phyloP scores from a whole-genome alignment of 2,329 filamentous ascomycete genomes.

The Diaporthe helianthi region DNA sequence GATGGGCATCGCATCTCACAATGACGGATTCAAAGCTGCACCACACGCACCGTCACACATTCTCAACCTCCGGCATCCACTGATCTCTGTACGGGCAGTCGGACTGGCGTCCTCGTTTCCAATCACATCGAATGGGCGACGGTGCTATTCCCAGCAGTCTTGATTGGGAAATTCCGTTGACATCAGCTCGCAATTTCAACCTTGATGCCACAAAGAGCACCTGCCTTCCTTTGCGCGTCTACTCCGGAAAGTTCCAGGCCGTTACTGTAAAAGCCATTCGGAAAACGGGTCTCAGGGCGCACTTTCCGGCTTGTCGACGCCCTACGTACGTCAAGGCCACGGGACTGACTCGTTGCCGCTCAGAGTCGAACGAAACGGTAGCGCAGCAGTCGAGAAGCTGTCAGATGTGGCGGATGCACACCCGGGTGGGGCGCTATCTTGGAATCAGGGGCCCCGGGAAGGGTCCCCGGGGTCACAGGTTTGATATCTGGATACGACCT shows the following conservation, averaged over 20 bases:
- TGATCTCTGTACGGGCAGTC: neutral
- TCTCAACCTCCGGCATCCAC: no score
- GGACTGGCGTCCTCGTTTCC: neutral
- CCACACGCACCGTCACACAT: neutral
- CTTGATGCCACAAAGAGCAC: neutral
- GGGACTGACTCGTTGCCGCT: slow-evolving; percentile 14
- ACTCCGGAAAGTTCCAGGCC: neutral
- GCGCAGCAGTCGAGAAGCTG: slow-evolving; percentile 4
- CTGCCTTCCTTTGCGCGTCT: neutral
- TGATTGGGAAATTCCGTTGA: neutral
- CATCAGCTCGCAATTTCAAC: slow-evolving; percentile 8
- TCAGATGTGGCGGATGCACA: slow-evolving; percentile 17
- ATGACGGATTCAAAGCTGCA: neutral
- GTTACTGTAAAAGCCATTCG: neutral
- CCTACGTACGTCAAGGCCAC: neutral
- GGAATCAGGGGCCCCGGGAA: neutral
- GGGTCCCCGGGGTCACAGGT: slow-evolving; percentile 12
- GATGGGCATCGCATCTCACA: neutral
- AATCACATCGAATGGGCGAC: neutral
- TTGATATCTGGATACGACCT: slow-evolving; percentile 15
- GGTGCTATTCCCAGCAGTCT: neutral
- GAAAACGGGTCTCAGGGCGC: neutral
- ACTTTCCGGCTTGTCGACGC: neutral
- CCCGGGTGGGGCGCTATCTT: slow-evolving; percentile 22
- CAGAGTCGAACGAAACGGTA: slow-evolving; percentile 9